These are phyloP conservation scores for Mangifera indica DNA, from an alignment of 345 rosid genomes.

Conservation along the genomic window DNA sequence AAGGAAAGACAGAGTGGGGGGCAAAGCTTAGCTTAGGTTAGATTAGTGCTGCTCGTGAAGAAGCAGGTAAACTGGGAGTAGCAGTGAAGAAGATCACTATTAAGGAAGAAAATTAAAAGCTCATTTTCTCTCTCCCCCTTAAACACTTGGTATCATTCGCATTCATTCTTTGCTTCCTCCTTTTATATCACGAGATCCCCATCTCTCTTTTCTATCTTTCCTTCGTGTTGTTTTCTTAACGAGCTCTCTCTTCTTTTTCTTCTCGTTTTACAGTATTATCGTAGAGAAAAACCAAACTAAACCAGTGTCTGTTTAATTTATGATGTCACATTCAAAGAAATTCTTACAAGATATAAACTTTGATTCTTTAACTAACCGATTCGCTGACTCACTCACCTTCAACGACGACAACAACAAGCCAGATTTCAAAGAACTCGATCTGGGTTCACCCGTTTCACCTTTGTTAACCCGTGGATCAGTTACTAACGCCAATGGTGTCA, in stretches of 20 bases:
- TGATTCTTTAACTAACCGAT: constrained; percentile 46
- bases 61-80: neutral
- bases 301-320: neutral
- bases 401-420: constrained; percentile 63
- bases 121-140: constrained; percentile 10
- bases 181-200: constrained; percentile 58
- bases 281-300: neutral
- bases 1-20: neutral
- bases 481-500: constrained; percentile 9
- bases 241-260: neutral
- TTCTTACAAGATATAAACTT: constrained; percentile 30
- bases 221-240: constrained; percentile 13
- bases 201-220: constrained; percentile 16
- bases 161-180: constrained; percentile 39
- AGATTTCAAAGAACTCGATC: constrained; percentile 83
- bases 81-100: neutral
- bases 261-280: neutral
- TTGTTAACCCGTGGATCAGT: constrained; percentile 41
- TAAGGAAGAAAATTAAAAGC: neutral
- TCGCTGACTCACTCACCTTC: constrained; percentile 46
- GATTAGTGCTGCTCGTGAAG: constrained; percentile 27
- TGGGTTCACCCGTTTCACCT: constrained; percentile 85
- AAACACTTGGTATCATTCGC: constrained; percentile 8
- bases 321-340: constrained; percentile 55
- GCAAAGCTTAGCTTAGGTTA: too few species aligned